A percentile compares a stretch with the other conserved stretches of the same genome.
Evolutionary conservation across 306 rosid species (phyloP).

Genomic region (Acacia crassicarpa): DNA sequence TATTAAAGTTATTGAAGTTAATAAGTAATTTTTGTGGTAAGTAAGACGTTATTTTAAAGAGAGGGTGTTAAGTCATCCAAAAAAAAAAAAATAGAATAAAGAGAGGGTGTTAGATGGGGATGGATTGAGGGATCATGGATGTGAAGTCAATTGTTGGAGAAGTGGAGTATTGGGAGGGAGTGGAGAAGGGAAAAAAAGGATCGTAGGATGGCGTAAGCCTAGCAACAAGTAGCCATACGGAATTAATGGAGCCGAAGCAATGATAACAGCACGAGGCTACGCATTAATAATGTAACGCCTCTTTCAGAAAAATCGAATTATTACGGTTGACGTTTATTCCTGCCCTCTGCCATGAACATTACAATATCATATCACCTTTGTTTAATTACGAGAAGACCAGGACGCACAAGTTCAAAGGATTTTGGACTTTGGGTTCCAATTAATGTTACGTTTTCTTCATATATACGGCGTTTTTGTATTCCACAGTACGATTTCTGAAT

Average conservation of each 20-base stretch:
- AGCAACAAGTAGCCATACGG: neutral
- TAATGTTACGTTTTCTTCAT: too few species aligned
- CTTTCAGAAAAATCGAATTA: neutral
- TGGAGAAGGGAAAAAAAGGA: neutral
- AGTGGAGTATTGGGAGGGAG: neutral
- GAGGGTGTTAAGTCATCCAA: too few species aligned
- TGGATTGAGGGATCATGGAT: too few species aligned
- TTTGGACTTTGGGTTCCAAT: too few species aligned
- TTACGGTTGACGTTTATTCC: conserved; percentile 20
- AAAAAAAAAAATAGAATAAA: too few species aligned
- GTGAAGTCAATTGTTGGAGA: neutral
- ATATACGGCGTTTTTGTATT: too few species aligned
- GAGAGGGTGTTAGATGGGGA: neutral
- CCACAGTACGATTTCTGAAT: neutral
- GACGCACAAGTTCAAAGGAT: too few species aligned
- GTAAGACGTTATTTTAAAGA: too few species aligned
- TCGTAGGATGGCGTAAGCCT: neutral
- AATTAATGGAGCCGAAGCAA: neutral
- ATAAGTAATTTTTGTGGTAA: too few species aligned
- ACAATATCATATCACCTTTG: too few species aligned
- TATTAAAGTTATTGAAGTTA: neutral
- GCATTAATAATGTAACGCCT: neutral
- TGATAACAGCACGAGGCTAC: conserved; percentile 3
- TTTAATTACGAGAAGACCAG: too few species aligned
- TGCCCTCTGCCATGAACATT: neutral